Percentiles rank a stretch among this genome's conserved stretches.
Conservation (phyloP, 345 rosid species). For the Camelina neglecta region DNA sequence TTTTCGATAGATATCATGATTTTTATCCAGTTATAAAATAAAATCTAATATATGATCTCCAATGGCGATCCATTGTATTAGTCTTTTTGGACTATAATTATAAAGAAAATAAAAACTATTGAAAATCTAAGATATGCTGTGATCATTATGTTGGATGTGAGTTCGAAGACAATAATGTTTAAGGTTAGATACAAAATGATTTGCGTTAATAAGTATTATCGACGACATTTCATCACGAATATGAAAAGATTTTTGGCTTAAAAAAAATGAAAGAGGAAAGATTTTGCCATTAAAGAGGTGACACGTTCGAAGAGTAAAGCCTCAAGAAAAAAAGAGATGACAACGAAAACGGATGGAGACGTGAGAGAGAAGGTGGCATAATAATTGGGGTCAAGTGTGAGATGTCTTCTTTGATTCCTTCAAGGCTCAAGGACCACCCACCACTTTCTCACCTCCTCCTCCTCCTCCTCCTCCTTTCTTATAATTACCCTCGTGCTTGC, state of each 20-base stretch:
- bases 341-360: constrained; percentile 48
- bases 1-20: not conserved
- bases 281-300: constrained; percentile 38
- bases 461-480: constrained; percentile 1
- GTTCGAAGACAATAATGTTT: not conserved
- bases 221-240: not conserved
- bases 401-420: constrained; percentile 49
- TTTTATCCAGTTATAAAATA: not conserved
- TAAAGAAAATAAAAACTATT: not conserved
- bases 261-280: not conserved
- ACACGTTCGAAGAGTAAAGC: constrained; percentile 46
- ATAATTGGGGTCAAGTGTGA: constrained; percentile 44
- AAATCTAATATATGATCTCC: not conserved
- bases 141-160: not conserved
- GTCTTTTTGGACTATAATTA: not conserved
- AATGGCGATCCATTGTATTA: not conserved
- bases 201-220: not conserved
- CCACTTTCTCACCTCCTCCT: constrained; percentile 40
- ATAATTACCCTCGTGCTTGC: constrained; percentile 37
- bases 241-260: not conserved
- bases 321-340: constrained; percentile 36
- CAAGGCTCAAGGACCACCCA: constrained; percentile 48
- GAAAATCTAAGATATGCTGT: not conserved
- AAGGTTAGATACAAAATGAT: not conserved
- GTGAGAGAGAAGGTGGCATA: constrained; percentile 48